Conservation (phyloP, 371 early-diverging fungal species). For the Saksenaea oblongispora region DNA sequence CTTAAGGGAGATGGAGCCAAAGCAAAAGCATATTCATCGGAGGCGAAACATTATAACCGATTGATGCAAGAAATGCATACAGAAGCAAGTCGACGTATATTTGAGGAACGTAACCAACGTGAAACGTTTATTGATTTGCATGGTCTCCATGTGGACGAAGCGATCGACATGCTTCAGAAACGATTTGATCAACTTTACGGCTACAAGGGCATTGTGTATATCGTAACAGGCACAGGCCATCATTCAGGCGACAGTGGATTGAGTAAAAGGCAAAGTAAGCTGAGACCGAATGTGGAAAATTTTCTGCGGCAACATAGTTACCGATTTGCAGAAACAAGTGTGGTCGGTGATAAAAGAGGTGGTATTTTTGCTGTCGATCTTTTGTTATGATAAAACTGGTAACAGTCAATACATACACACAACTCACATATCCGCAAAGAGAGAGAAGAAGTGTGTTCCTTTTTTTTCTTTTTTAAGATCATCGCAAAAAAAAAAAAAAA, state of each 20-base stretch:
- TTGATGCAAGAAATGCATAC: constrained; percentile 61
- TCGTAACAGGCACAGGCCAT: constrained; percentile 28
- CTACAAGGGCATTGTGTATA: constrained; percentile 23
- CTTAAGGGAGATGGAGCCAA: constrained; percentile 55
- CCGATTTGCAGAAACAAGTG: constrained; percentile 48
- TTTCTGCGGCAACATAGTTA: constrained; percentile 32
- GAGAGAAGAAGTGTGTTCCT: background rate
- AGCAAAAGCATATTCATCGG: constrained; percentile 54
- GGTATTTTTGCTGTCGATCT: constrained; percentile 50
- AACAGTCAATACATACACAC: too few species aligned
- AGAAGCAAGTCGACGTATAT: constrained; percentile 60
- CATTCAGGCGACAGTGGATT: constrained; percentile 36
- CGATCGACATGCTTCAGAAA: constrained; percentile 51
- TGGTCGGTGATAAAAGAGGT: constrained; percentile 44
- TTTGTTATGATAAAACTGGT: too few species aligned
- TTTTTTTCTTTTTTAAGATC: background rate
- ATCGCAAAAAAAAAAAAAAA: background rate
- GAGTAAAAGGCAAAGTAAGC: constrained; percentile 43
- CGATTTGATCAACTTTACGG: constrained; percentile 45
- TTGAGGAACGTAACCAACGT: constrained; percentile 49
- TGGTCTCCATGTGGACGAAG: constrained; percentile 64
- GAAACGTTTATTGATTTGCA: constrained; percentile 65
- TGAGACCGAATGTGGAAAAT: constrained; percentile 39
- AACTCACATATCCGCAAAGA: too few species aligned
- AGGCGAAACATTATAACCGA: constrained; percentile 59